Percentiles rank a stretch among this genome's conserved stretches.
phyloP scores from a whole-genome alignment of 306 rosid genomes.

The Pueraria montana region DNA sequence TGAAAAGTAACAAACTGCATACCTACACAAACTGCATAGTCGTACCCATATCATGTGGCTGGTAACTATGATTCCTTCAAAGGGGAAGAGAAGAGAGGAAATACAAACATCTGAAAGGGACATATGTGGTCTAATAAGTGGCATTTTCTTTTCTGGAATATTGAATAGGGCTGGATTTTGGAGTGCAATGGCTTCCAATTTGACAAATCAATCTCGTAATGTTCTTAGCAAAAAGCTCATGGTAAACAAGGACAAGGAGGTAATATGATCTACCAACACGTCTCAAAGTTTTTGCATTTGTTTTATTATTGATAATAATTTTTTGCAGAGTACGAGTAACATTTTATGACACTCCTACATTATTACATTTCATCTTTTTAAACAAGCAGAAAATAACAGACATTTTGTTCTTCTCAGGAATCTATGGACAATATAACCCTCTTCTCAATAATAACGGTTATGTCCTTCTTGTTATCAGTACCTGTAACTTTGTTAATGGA shows the following conservation, averaged over 20 bases:
- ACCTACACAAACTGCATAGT: neutral
- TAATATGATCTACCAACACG: conserved; percentile 29
- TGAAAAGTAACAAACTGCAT: neutral
- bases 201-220: conserved; percentile 94
- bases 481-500: conserved; percentile 80
- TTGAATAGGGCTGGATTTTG: conserved; percentile 87
- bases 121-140: conserved; percentile 19
- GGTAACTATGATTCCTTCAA: neutral
- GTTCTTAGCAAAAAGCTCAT: conserved; percentile 98
- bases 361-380: neutral
- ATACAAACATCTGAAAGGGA: neutral
- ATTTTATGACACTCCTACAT: conserved; percentile 23
- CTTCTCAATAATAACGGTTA: conserved; percentile 90
- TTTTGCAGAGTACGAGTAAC: neutral
- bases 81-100: neutral
- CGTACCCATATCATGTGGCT: neutral
- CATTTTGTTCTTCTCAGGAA: conserved; percentile 65
- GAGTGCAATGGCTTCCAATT: conserved; percentile 99
- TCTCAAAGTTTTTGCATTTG: conserved; percentile 30
- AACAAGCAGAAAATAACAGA: conserved; percentile 37
- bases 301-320: neutral
- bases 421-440: conserved; percentile 94
- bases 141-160: conserved; percentile 36
- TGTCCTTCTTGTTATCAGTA: conserved; percentile 85
- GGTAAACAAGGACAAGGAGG: conserved; percentile 87